Evolutionary conservation across 352 stramenopile species (phyloP).

Genomic region (Pythium plurisporium): DNA sequence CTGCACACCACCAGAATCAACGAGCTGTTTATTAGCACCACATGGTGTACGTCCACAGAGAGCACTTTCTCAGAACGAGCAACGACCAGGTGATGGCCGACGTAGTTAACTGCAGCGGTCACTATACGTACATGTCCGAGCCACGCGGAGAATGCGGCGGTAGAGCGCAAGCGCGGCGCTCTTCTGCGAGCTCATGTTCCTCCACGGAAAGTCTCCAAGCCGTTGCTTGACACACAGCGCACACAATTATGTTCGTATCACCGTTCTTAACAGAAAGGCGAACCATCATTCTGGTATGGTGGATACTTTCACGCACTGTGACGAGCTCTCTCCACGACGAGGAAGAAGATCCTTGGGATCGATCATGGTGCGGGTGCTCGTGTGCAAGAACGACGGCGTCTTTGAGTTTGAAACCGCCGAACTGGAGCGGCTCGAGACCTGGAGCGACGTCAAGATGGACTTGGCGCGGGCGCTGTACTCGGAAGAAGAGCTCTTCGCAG

Average conservation of each 20-base stretch:
- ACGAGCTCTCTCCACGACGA: conserved; percentile 1
- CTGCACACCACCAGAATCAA: conserved; percentile 25
- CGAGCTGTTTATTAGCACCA: neutral
- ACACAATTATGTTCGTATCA: neutral
- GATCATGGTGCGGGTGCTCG: conserved; percentile 48
- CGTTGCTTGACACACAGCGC: neutral
- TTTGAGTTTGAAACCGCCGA: conserved; percentile 64
- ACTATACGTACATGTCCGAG: conserved; percentile 54
- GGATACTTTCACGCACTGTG: conserved; percentile 6
- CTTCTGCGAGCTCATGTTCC: conserved; percentile 9
- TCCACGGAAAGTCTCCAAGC: neutral
- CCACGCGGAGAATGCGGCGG: conserved; percentile 66
- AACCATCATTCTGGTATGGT: conserved; percentile 3
- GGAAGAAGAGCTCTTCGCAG: conserved; percentile 67
- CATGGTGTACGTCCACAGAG: too few relatives aligned
- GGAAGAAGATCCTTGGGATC: neutral
- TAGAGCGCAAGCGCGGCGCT: conserved; percentile 44
- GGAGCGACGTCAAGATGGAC: conserved; percentile 54
- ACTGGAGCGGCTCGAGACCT: conserved; percentile 18
- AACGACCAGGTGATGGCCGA: neutral
- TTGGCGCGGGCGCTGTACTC: conserved; percentile 58
- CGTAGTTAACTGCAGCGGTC: neutral
- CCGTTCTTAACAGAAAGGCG: neutral
- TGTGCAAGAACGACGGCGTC: conserved; percentile 78
- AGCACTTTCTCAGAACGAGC: neutral